A percentile compares a stretch with the other conserved stretches of the same genome.
Conservation (phyloP, 1,284 basidiomycete genomes). For the Ceratobasidium sp. region DNA sequence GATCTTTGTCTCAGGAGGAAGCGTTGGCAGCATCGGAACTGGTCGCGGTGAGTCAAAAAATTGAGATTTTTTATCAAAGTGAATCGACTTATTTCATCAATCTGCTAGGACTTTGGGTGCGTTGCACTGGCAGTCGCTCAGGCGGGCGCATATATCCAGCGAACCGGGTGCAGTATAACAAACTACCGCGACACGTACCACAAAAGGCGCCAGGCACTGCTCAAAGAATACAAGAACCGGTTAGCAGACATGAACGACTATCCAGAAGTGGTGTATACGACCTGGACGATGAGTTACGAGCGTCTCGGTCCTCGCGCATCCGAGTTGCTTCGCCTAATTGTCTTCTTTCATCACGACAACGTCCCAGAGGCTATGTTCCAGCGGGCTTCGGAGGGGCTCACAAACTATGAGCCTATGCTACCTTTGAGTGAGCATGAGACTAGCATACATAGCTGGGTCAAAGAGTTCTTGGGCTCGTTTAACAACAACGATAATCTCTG, state of each 20-base stretch:
- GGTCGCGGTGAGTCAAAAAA: no score
- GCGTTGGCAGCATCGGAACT: neutral
- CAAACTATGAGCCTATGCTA: neutral
- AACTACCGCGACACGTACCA: neutral
- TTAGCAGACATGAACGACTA: neutral
- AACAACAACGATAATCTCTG: neutral
- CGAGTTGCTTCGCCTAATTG: constrained; percentile 22
- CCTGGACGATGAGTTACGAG: constrained; percentile 14
- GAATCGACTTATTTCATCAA: neutral
- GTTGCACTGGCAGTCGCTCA: constrained; percentile 34
- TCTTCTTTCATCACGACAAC: constrained; percentile 13
- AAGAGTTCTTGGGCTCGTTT: neutral
- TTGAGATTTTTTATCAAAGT: neutral
- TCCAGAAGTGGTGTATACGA: neutral
- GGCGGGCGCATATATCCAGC: neutral
- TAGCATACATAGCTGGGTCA: neutral
- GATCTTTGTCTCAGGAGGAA: neutral
- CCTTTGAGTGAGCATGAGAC: neutral
- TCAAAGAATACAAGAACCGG: no score
- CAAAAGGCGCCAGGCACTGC: neutral
- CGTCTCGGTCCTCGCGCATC: neutral
- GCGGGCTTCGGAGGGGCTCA: neutral
- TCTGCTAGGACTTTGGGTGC: constrained; percentile 10
- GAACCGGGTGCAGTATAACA: neutral
- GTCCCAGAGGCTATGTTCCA: constrained; percentile 15